Conservation (phyloP, 2,329 filamentous ascomycete genomes). For the Zymoseptoria pseudotritici region DNA sequence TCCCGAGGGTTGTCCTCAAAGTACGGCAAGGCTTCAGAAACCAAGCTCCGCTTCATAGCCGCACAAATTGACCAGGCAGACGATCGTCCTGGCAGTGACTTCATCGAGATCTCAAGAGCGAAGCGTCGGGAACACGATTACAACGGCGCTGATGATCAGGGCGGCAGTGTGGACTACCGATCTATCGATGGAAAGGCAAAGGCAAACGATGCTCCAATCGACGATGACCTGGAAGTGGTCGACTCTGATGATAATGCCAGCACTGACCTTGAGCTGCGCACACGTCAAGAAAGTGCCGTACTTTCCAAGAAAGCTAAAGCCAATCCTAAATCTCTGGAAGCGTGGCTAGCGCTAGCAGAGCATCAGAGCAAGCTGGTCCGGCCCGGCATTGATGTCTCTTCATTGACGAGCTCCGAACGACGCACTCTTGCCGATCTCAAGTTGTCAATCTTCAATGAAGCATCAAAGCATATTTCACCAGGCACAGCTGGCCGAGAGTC, state of each 20-base stretch:
- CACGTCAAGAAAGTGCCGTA: constrained; percentile 49
- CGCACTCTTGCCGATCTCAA: constrained; percentile 71
- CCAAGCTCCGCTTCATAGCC: constrained; percentile 5
- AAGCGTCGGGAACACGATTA: constrained; percentile 15
- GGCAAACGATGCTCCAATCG: constrained; percentile 14
- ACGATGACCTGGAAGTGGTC: constrained; percentile 33
- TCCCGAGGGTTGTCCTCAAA: constrained; percentile 11
- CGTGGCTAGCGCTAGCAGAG: constrained; percentile 71
- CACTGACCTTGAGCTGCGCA: constrained; percentile 20
- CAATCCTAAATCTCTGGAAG: constrained; percentile 57
- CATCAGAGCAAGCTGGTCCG: constrained; percentile 66
- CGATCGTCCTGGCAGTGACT: constrained; percentile 9
- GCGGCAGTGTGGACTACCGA: constrained; percentile 30
- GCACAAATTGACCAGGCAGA: background rate
- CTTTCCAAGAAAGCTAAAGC: constrained; percentile 59
- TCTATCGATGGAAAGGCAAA: constrained; percentile 31
- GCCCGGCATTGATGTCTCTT: constrained; percentile 39
- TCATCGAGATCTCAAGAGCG: constrained; percentile 11
- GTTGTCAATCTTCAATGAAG: constrained; percentile 70
- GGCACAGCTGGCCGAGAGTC: constrained; percentile 44
- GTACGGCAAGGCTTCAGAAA: constrained; percentile 4
- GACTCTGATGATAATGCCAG: constrained; percentile 16
- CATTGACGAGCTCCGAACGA: constrained; percentile 52
- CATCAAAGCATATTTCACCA: constrained; percentile 51
- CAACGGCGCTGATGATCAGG: constrained; percentile 12